Evolutionary conservation across 2,329 filamentous ascomycete species (phyloP).

Genomic region (Pseudogymnoascus sp.): DNA sequence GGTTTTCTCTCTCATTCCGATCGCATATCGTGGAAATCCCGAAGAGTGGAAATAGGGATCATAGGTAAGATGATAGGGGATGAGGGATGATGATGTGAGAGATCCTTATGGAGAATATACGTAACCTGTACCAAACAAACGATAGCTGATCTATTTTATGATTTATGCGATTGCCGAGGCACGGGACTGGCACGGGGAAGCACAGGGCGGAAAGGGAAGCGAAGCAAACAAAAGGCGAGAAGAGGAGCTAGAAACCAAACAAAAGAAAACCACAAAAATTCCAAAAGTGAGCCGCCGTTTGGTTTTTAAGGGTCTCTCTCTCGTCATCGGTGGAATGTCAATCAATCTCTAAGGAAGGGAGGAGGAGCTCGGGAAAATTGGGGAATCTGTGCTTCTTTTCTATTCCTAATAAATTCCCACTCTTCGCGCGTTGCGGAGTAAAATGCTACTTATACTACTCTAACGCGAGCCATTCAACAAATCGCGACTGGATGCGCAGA

Average conservation of each 20-base stretch:
- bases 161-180: slow-evolving; percentile 1
- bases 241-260: not conserved
- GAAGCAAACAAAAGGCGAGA: not conserved
- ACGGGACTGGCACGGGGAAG: not conserved
- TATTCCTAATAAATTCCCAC: slow-evolving; percentile 4
- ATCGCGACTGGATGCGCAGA: not conserved
- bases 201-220: not conserved
- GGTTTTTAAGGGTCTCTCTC: not conserved
- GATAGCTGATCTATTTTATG: not conserved
- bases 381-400: not conserved
- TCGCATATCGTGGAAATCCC: not conserved
- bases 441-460: not conserved
- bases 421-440: not conserved
- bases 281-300: not conserved
- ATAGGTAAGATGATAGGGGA: too few species aligned
- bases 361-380: not conserved
- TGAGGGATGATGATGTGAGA: not conserved
- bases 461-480: not conserved
- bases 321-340: not conserved
- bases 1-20: not conserved
- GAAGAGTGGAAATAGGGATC: not conserved
- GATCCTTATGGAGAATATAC: not conserved
- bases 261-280: slow-evolving; percentile 1
- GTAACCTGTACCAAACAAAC: slow-evolving; percentile 2
- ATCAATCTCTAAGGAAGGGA: not conserved